These are phyloP conservation scores for Ogataea thermomethanolica DNA, from an alignment of 805 yeast species.

Conservation along the genomic window DNA sequence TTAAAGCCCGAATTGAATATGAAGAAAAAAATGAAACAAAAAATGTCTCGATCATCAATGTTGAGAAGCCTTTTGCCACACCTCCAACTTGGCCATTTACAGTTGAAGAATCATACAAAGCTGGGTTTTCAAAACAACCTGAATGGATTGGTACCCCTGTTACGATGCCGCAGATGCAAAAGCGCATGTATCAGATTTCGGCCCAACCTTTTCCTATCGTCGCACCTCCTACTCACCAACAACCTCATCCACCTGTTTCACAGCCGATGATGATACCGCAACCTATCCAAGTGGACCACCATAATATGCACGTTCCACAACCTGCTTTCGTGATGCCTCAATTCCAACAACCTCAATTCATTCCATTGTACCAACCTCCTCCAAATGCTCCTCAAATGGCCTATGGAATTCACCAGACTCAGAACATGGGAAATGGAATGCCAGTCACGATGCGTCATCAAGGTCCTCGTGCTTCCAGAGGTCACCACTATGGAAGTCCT, in stretches of 20 bases:
- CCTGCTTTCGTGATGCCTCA: constrained; percentile 21
- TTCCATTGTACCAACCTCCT: constrained; percentile 20
- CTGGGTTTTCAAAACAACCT: constrained; percentile 43
- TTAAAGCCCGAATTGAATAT: constrained; percentile 40
- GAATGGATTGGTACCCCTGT: constrained; percentile 28
- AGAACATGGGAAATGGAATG: constrained; percentile 9
- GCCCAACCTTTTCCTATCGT: constrained; percentile 24
- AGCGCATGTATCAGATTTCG: constrained; percentile 18
- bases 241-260: constrained; percentile 16
- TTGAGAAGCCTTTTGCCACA: constrained; percentile 66
- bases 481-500: constrained; percentile 13
- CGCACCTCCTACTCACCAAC: constrained; percentile 19
- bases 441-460: constrained; percentile 17
- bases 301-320: constrained; percentile 15
- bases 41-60: constrained; percentile 33
- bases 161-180: constrained; percentile 18
- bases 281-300: constrained; percentile 21
- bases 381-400: constrained; percentile 18
- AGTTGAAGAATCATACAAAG: constrained; percentile 45
- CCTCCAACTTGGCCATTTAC: constrained; percentile 76
- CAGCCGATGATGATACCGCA: constrained; percentile 22
- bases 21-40: constrained; percentile 20
- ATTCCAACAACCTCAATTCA: constrained; percentile 20
- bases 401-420: constrained; percentile 16
- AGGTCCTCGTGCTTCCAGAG: constrained; percentile 12